Conservation (phyloP, 176 grass and related monocot genomes). For the Saccharum spontaneum region DNA sequence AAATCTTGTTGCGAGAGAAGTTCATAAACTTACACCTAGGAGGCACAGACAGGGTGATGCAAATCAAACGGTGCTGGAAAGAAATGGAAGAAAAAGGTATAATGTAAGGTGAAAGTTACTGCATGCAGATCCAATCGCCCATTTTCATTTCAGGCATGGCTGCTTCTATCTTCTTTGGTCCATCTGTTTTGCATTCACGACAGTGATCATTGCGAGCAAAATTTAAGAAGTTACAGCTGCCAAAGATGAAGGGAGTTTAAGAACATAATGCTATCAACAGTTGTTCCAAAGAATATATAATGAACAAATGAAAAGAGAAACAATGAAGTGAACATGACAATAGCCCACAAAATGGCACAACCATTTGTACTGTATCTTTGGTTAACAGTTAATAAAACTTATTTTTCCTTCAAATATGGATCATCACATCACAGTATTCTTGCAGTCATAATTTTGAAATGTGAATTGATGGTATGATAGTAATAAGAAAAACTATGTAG, state of each 20-base stretch:
- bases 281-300: neutral
- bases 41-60: conserved; percentile 23
- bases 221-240: conserved; percentile 80
- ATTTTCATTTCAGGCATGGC: conserved; percentile 59
- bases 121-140: conserved; percentile 88
- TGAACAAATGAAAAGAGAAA: neutral
- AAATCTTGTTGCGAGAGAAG: conserved; percentile 70
- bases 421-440: neutral
- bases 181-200: conserved; percentile 68
- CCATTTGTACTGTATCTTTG: neutral
- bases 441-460: neutral
- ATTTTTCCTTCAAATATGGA: neutral
- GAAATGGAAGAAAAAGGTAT: neutral
- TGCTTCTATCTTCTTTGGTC: conserved; percentile 49
- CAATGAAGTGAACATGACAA: conserved; percentile 13
- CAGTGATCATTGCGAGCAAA: conserved; percentile 63
- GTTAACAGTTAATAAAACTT: neutral
- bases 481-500: neutral
- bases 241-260: conserved; percentile 1
- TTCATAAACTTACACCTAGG: conserved; percentile 88
- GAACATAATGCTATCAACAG: neutral
- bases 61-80: conserved; percentile 10
- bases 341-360: conserved; percentile 19
- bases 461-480: neutral
- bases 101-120: conserved; percentile 42